Evolutionary conservation across 169 alveolate species (phyloP), one percentile per base, ranked within the genome.

Genomic region (Plasmodium vivax): DNA sequence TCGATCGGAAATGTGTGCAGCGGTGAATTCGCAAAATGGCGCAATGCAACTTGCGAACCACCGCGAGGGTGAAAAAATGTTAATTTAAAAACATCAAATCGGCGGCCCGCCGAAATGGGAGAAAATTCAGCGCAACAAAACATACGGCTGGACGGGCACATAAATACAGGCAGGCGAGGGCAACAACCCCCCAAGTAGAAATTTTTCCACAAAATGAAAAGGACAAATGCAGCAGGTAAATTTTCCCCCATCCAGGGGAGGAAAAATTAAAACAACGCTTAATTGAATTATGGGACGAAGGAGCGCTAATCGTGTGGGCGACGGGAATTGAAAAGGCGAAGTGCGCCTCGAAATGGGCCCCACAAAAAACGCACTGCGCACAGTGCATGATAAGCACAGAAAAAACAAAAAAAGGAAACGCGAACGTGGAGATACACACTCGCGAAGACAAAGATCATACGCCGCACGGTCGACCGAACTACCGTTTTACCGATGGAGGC

Each of bases 401-500:
- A n/a, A 81, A 30, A 81, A 83, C 23, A 68, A 58, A 68, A 68
- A 34, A 32, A 62, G 47, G 47, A 38, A 56, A 62, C 38, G 73
- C 12, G 27, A 83, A n/a, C 3, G 41, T 43, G 8, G 32, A 82
- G 1, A 81, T 10, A 62, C 47, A n/a, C 30, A 56, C 58, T 10
- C 10, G 54, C 41, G 7, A 83, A 54, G 19, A 30, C 10, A 58
- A 36, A 36, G 16, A 58, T 54, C 34, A 32, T 30, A 82, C 14
- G 7, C 23, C n/a, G 27, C 68, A 83, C 43, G 14, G 47, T 62
- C 36, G 38, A 56, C 10, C 71, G 74, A 23, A 73, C 34, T 36
- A n/a, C 47, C 30, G 54, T 73, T 9, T 58, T 82, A 92, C 75
- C 95, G 32, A 54, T 92, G 95, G 41, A 92, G 62, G 62, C 95